These are phyloP conservation scores for Hypericum androsaemum DNA, from an alignment of 345 rosid genomes.

Conservation along the genomic window DNA sequence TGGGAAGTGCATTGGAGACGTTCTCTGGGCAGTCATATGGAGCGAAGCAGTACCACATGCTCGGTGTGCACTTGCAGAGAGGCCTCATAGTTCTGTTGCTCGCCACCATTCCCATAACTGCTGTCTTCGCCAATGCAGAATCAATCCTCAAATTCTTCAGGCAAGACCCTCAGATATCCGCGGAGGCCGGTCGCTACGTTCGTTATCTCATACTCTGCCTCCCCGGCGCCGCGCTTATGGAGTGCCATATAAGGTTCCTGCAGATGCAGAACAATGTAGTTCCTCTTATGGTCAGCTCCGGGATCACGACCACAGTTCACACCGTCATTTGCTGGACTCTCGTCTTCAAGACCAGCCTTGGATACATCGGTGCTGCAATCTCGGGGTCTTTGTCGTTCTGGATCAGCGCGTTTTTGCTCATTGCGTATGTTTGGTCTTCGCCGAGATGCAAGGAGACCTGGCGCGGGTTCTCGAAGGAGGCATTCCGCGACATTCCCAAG, in stretches of 20 bases:
- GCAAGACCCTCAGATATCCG: too few relatives aligned
- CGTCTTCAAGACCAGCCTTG: not conserved
- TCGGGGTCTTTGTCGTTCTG: not conserved
- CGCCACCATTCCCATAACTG: too few relatives aligned
- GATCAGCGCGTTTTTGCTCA: not conserved
- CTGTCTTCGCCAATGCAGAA: too few relatives aligned
- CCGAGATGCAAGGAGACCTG: not conserved
- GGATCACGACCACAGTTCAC: not conserved
- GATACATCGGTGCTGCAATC: not conserved
- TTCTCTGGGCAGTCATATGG: too few relatives aligned
- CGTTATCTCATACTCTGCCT: not conserved
- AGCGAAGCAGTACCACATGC: too few relatives aligned
- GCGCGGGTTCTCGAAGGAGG: not conserved
- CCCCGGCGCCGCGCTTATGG: not conserved
- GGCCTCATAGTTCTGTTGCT: too few relatives aligned
- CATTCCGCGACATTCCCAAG: not conserved
- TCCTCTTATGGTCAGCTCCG: not conserved
- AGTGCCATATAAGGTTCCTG: not conserved
- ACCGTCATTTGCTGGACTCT: not conserved
- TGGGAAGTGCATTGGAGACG: too few relatives aligned
- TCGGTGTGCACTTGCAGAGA: too few relatives aligned
- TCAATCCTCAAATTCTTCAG: too few relatives aligned
- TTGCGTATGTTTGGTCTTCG: not conserved
- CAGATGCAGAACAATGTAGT: conserved; percentile 1
- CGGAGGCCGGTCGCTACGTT: too few relatives aligned